A percentile compares a stretch with the other conserved stretches of the same genome.
Evolutionary conservation across 179 eudicot genomes (phyloP).

Genomic region (Dionaea muscipula): DNA sequence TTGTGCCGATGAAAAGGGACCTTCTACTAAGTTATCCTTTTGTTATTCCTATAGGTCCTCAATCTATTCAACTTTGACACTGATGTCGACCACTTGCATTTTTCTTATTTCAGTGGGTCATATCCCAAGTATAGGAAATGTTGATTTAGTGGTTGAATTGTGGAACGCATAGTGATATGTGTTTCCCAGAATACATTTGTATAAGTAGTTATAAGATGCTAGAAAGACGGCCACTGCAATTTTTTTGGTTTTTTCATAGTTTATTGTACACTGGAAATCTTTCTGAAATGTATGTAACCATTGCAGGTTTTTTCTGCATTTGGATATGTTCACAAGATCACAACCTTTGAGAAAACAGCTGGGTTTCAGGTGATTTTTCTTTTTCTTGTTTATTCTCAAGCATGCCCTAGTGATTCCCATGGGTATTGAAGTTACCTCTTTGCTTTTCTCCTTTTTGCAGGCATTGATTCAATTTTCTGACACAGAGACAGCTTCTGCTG

Average conservation of each 20-base stretch:
- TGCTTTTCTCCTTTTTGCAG: slow-evolving; percentile 24
- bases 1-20: neutral
- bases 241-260: neutral
- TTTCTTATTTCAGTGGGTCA: too few relatives aligned
- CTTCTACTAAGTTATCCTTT: neutral
- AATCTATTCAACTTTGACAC: too few relatives aligned
- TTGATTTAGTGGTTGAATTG: too few relatives aligned
- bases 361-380: slow-evolving; percentile 65
- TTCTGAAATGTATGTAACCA: slow-evolving; percentile 13
- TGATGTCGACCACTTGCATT: too few relatives aligned
- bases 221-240: too few relatives aligned
- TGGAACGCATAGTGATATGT: too few relatives aligned
- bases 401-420: neutral
- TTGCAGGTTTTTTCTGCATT: slow-evolving; percentile 95
- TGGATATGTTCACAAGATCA: slow-evolving; percentile 95
- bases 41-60: neutral
- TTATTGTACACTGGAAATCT: slow-evolving; percentile 3
- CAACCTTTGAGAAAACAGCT: slow-evolving; percentile 99
- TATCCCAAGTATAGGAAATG: too few relatives aligned
- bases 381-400: neutral
- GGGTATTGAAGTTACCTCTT: slow-evolving; percentile 2
- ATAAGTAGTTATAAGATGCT: too few relatives aligned
- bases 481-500: slow-evolving; percentile 76
- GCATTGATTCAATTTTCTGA: slow-evolving; percentile 95
- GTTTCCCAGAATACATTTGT: too few relatives aligned